Percentiles rank a stretch among this genome's conserved stretches.
Conservation (phyloP, 495 filamentous ascomycete species). For the Daldinia vernicosa region DNA sequence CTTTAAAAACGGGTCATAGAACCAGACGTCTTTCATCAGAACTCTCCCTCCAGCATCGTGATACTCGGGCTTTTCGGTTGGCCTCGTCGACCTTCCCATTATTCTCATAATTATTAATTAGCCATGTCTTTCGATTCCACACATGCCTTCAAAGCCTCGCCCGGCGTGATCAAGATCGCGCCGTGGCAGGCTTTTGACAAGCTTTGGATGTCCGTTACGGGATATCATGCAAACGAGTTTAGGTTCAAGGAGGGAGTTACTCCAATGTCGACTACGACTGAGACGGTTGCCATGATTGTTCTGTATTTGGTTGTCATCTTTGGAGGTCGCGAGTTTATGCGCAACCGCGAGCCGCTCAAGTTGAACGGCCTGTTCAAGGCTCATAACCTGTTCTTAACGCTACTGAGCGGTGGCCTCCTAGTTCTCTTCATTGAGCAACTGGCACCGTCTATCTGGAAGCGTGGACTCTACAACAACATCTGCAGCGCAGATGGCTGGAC, state of each 20-base stretch:
- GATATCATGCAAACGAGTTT: slow-evolving; percentile 75
- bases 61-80: slow-evolving; percentile 2
- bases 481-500: slow-evolving; percentile 78
- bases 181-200: slow-evolving; percentile 94
- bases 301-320: slow-evolving; percentile 78
- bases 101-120: slow-evolving; percentile 17
- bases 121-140: slow-evolving; percentile 34
- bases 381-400: slow-evolving; percentile 80
- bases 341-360: slow-evolving; percentile 71
- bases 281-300: slow-evolving; percentile 67
- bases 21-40: neutral
- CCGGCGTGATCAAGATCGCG: slow-evolving; percentile 69
- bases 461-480: slow-evolving; percentile 76
- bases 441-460: slow-evolving; percentile 68
- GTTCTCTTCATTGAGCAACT: slow-evolving; percentile 78
- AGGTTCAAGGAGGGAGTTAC: slow-evolving; percentile 68
- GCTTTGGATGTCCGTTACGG: slow-evolving; percentile 73
- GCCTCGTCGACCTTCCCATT: neutral
- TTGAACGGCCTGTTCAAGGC: slow-evolving; percentile 74
- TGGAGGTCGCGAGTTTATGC: slow-evolving; percentile 77
- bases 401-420: slow-evolving; percentile 70
- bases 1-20: neutral
- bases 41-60: neutral
- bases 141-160: slow-evolving; percentile 16
- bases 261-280: slow-evolving; percentile 73